These are phyloP conservation scores for Exidia glandulosa DNA, from an alignment of 768 basidiomycete species.

Conservation along the genomic window DNA sequence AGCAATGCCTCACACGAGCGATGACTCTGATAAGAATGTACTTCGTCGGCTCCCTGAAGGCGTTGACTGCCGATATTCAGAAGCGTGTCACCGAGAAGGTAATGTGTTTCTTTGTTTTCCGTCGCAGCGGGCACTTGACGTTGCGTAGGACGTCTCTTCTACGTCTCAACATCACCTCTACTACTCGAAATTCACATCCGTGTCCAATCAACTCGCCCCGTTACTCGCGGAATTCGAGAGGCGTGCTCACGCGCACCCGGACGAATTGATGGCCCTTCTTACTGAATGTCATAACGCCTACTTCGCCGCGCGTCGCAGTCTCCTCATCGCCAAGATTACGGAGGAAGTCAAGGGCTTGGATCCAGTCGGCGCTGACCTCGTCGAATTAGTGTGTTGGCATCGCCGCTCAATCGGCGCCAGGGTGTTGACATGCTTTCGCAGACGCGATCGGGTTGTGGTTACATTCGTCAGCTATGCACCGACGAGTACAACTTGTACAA, in stretches of 20 bases:
- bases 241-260: slow-evolving; percentile 61
- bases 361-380: slow-evolving; percentile 68
- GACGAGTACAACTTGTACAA: slow-evolving; percentile 84
- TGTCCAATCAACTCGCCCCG: slow-evolving; percentile 61
- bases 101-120: neutral
- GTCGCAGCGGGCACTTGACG: neutral
- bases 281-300: slow-evolving; percentile 83
- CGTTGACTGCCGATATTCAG: slow-evolving; percentile 66
- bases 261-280: slow-evolving; percentile 72
- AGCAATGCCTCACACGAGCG: slow-evolving; percentile 94
- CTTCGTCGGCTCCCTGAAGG: slow-evolving; percentile 76
- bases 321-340: slow-evolving; percentile 62
- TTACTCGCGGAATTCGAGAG: slow-evolving; percentile 80
- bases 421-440: slow-evolving; percentile 18
- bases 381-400: slow-evolving; percentile 58
- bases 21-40: slow-evolving; percentile 99
- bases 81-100: slow-evolving; percentile 71
- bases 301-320: slow-evolving; percentile 56
- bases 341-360: slow-evolving; percentile 80
- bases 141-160: slow-evolving; percentile 64
- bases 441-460: slow-evolving; percentile 88
- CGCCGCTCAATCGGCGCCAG: neutral
- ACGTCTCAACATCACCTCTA: slow-evolving; percentile 77
- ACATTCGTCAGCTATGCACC: slow-evolving; percentile 81
- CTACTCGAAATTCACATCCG: slow-evolving; percentile 76